Percentiles rank a stretch among this genome's conserved stretches.
These are phyloP conservation scores for Colletotrichum paranaense DNA, from an alignment of 2,329 filamentous ascomycete genomes.

Conservation along the genomic window DNA sequence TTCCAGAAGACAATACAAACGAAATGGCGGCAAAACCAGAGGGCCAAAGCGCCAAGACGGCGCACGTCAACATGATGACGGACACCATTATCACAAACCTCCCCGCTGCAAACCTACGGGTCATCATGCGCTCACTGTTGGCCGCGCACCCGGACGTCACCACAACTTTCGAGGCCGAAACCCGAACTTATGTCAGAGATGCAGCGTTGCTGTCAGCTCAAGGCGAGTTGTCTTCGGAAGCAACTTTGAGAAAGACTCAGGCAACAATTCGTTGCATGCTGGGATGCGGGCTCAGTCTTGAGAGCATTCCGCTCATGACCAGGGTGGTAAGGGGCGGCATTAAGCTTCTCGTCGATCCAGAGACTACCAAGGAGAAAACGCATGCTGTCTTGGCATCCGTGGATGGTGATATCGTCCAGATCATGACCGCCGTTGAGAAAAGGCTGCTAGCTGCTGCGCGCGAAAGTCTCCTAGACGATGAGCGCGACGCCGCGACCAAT, in stretches of 20 bases:
- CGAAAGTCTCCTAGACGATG: constrained; percentile 32
- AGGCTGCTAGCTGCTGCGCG: constrained; percentile 39
- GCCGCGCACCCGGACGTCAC: constrained; percentile 43
- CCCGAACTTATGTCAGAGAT: constrained; percentile 42
- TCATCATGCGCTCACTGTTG: constrained; percentile 46
- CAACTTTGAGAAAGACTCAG: constrained; percentile 31
- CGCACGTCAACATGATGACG: constrained; percentile 60
- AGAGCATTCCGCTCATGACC: constrained; percentile 36
- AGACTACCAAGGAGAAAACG: not conserved
- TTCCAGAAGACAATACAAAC: not conserved
- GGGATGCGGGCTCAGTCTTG: constrained; percentile 39
- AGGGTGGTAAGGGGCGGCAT: constrained; percentile 29
- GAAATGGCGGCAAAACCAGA: constrained; percentile 5
- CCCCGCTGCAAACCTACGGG: constrained; percentile 50
- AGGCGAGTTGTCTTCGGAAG: not conserved
- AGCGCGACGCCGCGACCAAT: constrained; percentile 18
- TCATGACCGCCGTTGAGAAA: constrained; percentile 49
- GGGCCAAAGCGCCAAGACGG: constrained; percentile 38
- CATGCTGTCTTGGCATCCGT: constrained; percentile 32
- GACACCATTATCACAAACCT: constrained; percentile 57
- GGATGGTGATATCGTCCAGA: constrained; percentile 48
- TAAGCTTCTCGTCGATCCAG: not conserved
- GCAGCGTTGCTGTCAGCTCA: constrained; percentile 18
- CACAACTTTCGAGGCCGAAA: constrained; percentile 45
- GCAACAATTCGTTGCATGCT: constrained; percentile 41